A percentile compares a stretch with the other conserved stretches of the same genome.
Evolutionary conservation across 208 protist species (phyloP).

Genomic region (Crithidia bombi): DNA sequence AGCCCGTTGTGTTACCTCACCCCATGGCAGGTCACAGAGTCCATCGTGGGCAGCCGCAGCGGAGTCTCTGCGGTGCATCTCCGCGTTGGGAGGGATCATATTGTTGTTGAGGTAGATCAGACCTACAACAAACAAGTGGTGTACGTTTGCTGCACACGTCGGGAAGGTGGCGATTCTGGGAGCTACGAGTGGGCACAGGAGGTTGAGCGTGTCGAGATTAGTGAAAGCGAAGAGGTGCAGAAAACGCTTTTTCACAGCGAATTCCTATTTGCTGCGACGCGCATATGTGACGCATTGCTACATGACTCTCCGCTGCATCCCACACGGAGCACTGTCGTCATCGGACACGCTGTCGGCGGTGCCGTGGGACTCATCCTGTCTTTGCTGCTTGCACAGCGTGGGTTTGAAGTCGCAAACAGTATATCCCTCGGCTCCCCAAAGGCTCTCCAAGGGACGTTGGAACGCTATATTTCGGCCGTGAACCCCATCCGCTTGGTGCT

Average conservation of each 20-base stretch:
- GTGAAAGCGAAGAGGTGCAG: slow-evolving; percentile 74
- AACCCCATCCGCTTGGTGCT: slow-evolving; percentile 83
- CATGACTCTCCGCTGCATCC: slow-evolving; percentile 76
- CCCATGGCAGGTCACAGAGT: slow-evolving; percentile 72
- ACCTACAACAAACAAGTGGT: slow-evolving; percentile 84
- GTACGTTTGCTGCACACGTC: slow-evolving; percentile 63
- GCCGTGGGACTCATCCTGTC: slow-evolving; percentile 61
- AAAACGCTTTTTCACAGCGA: slow-evolving; percentile 71
- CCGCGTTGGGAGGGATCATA: slow-evolving; percentile 60
- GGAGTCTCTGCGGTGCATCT: slow-evolving; percentile 78
- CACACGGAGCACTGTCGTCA: slow-evolving; percentile 74
- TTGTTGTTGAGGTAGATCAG: slow-evolving; percentile 85
- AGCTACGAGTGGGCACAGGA: slow-evolving; percentile 70
- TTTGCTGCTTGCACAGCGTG: slow-evolving; percentile 60
- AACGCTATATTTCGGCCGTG: slow-evolving; percentile 63
- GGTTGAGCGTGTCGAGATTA: slow-evolving; percentile 73
- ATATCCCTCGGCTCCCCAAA: slow-evolving; percentile 82
- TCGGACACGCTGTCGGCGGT: slow-evolving; percentile 81
- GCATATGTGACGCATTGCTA: slow-evolving; percentile 62
- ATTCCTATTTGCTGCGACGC: slow-evolving; percentile 53
- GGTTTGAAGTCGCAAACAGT: slow-evolving; percentile 75
- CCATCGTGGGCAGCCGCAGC: slow-evolving; percentile 72
- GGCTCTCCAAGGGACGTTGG: slow-evolving; percentile 58
- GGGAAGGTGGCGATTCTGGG: slow-evolving; percentile 31
- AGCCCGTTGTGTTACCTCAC: slow-evolving; percentile 46